Conservation (phyloP, 164 flowering plant species). For the Chimonanthus salicifolius region DNA sequence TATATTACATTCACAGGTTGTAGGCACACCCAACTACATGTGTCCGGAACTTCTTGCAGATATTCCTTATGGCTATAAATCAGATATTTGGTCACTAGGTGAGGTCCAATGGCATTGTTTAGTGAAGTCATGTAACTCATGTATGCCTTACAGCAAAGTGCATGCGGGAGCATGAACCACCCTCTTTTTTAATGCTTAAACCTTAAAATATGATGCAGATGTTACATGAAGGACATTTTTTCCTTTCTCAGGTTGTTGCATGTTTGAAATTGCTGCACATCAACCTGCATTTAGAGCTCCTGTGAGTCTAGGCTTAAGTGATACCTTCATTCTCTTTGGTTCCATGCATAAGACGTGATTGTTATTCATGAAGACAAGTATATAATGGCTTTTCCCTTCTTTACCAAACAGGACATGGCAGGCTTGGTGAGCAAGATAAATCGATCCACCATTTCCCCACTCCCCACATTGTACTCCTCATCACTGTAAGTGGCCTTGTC, state of each 20-base stretch:
- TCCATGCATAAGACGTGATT: not conserved
- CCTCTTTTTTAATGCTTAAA: too few species aligned
- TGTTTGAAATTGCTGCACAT: slow-evolving; percentile 98
- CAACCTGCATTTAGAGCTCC: slow-evolving; percentile 99
- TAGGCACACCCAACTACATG: slow-evolving; percentile 99
- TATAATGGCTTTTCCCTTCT: not conserved
- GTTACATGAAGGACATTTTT: not conserved
- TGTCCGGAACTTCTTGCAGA: slow-evolving; percentile 98
- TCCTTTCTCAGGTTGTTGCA: slow-evolving; percentile 76
- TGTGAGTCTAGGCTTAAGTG: slow-evolving; percentile 40
- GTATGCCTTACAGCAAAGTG: too few species aligned
- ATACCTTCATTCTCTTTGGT: not conserved
- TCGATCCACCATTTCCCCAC: slow-evolving; percentile 90
- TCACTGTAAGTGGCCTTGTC: slow-evolving; percentile 61
- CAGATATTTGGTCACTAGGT: slow-evolving; percentile 99
- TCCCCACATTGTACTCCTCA: slow-evolving; percentile 89
- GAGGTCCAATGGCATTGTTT: slow-evolving; percentile 1
- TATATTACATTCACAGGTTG: slow-evolving; percentile 52
- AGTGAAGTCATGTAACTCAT: too few species aligned
- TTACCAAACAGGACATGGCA: slow-evolving; percentile 85
- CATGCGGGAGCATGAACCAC: too few species aligned
- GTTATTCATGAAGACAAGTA: not conserved
- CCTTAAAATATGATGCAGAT: too few species aligned
- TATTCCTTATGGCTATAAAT: slow-evolving; percentile 98
- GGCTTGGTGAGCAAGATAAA: slow-evolving; percentile 95